phyloP scores from a whole-genome alignment of 2,329 filamentous ascomycete genomes.

The Dryadomyces quercivorus region DNA sequence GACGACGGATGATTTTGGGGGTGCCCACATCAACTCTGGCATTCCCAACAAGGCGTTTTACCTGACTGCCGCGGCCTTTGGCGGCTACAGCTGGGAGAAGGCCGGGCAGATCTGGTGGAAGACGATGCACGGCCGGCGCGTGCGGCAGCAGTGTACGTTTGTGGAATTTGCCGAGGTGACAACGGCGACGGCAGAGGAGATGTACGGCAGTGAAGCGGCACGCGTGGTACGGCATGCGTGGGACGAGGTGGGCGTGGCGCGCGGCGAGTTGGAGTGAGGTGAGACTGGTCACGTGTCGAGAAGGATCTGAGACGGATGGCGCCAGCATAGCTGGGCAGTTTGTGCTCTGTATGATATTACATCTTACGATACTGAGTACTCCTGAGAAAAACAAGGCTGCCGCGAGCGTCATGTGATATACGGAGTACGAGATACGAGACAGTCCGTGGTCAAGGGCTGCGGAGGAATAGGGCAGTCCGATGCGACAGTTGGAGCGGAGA shows the following conservation, averaged over 20 bases:
- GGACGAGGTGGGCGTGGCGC: slow-evolving; percentile 32
- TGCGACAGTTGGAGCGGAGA: too few species aligned
- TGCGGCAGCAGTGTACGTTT: slow-evolving; percentile 30
- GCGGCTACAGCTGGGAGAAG: slow-evolving; percentile 42
- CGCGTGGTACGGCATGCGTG: slow-evolving; percentile 32
- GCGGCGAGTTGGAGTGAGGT: slow-evolving; percentile 20
- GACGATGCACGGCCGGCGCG: slow-evolving; percentile 29
- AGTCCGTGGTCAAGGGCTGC: too few species aligned
- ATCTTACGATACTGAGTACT: too few species aligned
- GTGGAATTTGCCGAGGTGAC: slow-evolving; percentile 36
- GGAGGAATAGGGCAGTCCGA: too few species aligned
- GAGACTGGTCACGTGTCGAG: neutral
- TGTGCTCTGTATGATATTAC: too few species aligned
- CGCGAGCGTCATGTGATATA: too few species aligned
- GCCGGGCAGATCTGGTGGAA: slow-evolving; percentile 41
- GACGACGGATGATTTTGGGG: slow-evolving; percentile 34
- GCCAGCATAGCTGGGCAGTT: too few species aligned
- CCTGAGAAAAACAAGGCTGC: too few species aligned
- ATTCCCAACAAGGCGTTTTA: slow-evolving; percentile 48
- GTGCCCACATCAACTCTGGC: slow-evolving; percentile 43
- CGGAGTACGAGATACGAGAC: too few species aligned
- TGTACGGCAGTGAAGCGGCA: slow-evolving; percentile 29
- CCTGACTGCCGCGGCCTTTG: slow-evolving; percentile 31
- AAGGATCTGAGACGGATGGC: neutral
- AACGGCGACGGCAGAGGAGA: slow-evolving; percentile 29